Base-by-base conservation (phyloP, 1,284 basidiomycete species). In the Ustilago vetiveriae region DNA sequence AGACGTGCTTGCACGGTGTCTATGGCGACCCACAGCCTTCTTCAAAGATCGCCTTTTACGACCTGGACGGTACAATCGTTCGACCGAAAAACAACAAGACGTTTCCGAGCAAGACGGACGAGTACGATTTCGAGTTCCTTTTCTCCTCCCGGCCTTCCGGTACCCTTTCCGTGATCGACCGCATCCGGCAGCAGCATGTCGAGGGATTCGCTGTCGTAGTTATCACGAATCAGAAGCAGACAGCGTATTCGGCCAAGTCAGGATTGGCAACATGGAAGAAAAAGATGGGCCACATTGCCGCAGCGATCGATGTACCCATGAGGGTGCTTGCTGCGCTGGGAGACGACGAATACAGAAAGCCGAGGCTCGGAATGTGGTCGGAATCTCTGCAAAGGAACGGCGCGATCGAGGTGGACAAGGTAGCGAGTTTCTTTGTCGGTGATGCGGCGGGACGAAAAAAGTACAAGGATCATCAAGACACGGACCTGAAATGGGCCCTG, bases 401-500 rank as follows among this genome's bases (percentile, higher is more conserved):
- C 1, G 71, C 57, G 3, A 26, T 73, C 4, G 29, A 52, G 17
- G 49, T 73, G 36, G 67, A 76, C 22, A n/a, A 21, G 16, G 30
- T 27, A 10, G 16, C 44, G 23, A 67, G 59, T 30, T 81, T 78
- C 56, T 81, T 70, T 32, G 78, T 81, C 2, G 79, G 79, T 6
- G 79, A 81, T 54, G 79, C 79, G 14, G 79, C 79, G 5, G 79
- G 79, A 1, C 36, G 78, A 37, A 62, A 30, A 33, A 42, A 44
- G 42, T 45, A 33, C 13, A 36, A 53, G 1, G 78, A 81, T 44
- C 78, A 77, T 46, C 53, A 50, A 43, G 76, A 81, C 45, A 75
- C 75, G 11, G 78, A 80, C 35, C 70, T 73, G n/a, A 79, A 76
- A 23, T 80, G 75, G 73, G 79, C 79, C 6, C 40, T 65, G 14